Base-by-base conservation (phyloP, 2,329 filamentous ascomycete species). In the Alternaria hordeiaustralica region DNA sequence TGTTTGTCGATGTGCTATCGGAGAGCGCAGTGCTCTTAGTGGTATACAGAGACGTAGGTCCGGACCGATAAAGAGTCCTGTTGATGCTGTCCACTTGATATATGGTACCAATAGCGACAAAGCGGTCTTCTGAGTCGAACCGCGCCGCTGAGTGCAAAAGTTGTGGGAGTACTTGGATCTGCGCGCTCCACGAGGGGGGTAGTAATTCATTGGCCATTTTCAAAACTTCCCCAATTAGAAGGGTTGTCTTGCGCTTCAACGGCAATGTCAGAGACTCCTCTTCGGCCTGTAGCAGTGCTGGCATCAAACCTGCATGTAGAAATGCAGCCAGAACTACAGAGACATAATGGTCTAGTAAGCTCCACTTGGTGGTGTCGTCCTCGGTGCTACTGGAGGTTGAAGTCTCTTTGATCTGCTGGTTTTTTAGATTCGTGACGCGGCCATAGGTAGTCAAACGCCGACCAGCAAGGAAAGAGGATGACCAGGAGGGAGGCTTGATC, bases 51-150 rank as follows among this genome's bases (percentile, higher is more conserved):
- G 73, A 71, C 20, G 77, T 76, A n/a, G 83, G 82, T 6, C 88
- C 87, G 51, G 93, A 96, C 61, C 94, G 88, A 76, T 96, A 96
- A 13, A 99, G 83, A 0, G 94, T 98, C 66, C 93, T 89, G 78
- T 95, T 99, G 69, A 99, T 94, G 76, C 95, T 97, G 82, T 97
- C 97, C 58, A 99, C 97, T 77, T 98, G 96, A 75, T 98, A 99
- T 12, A 99, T 93, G 18, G 96, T 96, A 8, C 93, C 90, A 8
- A 93, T 94, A 7, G 95, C 93, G 60, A 92, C 85, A 70, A 94
- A 94, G 58, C 93, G 90, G 23, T 89, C 87, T 28, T 94, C 88
- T 20, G 89, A 85, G 21, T 88, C 84, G 71, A 94, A 93, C 33
- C 89, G 87, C 2, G 92, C 87, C 5, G 94, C 93, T 0, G 90